Evolutionary conservation across 805 yeast species (phyloP).

Genomic region (Priceomyces medius): DNA sequence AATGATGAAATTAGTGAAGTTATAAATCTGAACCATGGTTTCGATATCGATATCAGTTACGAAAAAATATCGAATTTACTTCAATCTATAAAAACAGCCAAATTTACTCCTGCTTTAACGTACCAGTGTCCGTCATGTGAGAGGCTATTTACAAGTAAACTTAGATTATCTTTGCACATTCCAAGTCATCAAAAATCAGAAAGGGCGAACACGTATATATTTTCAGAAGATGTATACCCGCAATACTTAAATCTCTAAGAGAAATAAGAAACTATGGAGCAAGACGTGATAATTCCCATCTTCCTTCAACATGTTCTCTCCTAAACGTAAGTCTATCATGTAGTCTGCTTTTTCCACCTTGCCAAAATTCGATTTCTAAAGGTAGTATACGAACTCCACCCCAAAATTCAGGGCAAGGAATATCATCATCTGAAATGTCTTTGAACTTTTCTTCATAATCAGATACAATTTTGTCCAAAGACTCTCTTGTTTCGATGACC

Average conservation of each 20-base stretch:
- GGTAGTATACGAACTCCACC: slow-evolving; percentile 92
- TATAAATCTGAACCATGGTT: not conserved
- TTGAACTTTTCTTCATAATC: slow-evolving; percentile 57
- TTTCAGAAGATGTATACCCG: not conserved
- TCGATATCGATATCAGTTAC: not conserved
- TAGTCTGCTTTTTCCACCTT: slow-evolving; percentile 84
- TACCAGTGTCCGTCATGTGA: not conserved
- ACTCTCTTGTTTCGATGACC: slow-evolving; percentile 55
- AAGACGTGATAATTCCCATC: slow-evolving; percentile 67
- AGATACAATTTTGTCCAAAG: slow-evolving; percentile 54
- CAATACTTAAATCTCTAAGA: not conserved
- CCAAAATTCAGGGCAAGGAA: slow-evolving; percentile 94
- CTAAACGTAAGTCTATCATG: slow-evolving; percentile 84
- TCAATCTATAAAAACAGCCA: not conserved
- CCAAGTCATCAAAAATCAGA: not conserved
- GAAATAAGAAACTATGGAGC: slow-evolving; percentile 53
- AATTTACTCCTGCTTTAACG: not conserved
- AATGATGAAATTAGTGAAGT: not conserved
- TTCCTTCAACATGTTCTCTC: slow-evolving; percentile 46
- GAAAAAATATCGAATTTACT: not conserved
- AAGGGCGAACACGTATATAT: not conserved
- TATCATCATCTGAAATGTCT: slow-evolving; percentile 52
- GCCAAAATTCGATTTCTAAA: slow-evolving; percentile 94
- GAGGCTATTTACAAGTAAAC: slow-evolving; percentile 1
- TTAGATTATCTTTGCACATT: slow-evolving; percentile 4